Evolutionary conservation across 768 basidiomycete genomes (phyloP), one percentile per base, ranked within the genome.

Genomic region (Coprinopsis strossmayeri): DNA sequence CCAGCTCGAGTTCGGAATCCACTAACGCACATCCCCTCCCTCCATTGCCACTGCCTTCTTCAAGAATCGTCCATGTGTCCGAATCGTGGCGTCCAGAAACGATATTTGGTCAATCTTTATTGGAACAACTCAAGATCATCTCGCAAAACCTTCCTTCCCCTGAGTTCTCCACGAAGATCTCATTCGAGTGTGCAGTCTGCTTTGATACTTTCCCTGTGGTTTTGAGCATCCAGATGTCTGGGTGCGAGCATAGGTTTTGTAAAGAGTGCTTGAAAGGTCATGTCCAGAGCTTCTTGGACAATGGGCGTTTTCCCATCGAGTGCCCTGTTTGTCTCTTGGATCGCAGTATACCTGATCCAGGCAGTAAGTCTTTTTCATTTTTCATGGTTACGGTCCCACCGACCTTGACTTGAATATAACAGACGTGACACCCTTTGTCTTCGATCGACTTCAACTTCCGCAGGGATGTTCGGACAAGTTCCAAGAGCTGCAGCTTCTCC

Each of bases 201-300:
- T 24, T 51, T 13, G 50, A 51, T 2, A 51, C 37, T 12, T 40
- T 38, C 37, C 45, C 45, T 4, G 17, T 51, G 17, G 18, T 9
- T 21, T 35, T 18, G 18, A 41, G 50, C 23, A 38, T 51, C 9
- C 43, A 51, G 38, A 27, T 51, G 12, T 28, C 34, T 7, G 50
- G 50, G 10, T 51, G 50, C 24, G 50, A 51, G 1, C 50, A 51
- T 39, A 13, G 44, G 44, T 51, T 51, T 25, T 51, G 50, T 34
- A 51, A 51, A 40, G 50, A 51, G 21, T 51, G 50, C 18, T 40
- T 51, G 50, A 27, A 25, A 34, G 45, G 50, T 5, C 50, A 51
- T 41, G 50, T 51, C 12, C 25, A 32, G 44, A 51, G 44, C 50
- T 51, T 46, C 34, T 41, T 51, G 45, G 25, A 23, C 13, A 45